Percentiles rank a stretch among this genome's conserved stretches.
These are phyloP conservation scores for Aquilaria yunnanensis DNA, from an alignment of 345 rosid species.

Conservation along the genomic window DNA sequence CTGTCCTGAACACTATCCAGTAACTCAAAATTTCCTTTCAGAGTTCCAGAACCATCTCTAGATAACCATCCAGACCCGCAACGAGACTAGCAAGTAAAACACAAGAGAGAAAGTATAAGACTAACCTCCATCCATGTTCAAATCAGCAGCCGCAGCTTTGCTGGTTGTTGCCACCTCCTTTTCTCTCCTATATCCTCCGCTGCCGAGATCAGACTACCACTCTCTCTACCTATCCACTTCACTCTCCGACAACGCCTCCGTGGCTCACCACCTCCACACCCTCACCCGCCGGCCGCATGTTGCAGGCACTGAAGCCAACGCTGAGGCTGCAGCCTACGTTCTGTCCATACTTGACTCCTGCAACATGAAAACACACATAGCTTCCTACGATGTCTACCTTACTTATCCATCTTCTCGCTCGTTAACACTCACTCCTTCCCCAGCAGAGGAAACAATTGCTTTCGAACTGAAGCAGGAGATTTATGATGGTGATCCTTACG, in stretches of 20 bases:
- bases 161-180: constrained; percentile 31
- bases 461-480: constrained; percentile 47
- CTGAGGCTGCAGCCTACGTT: constrained; percentile 58
- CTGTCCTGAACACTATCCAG: constrained; percentile 4
- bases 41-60: background rate
- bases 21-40: background rate
- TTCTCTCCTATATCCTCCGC: constrained; percentile 30
- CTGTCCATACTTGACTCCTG: constrained; percentile 43
- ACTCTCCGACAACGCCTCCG: constrained; percentile 56
- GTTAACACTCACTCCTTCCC: constrained; percentile 27
- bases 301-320: constrained; percentile 77
- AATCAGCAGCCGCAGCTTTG: constrained; percentile 24
- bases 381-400: constrained; percentile 51
- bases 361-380: constrained; percentile 30
- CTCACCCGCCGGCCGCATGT: constrained; percentile 82
- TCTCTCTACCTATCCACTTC: constrained; percentile 45
- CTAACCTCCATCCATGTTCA: constrained; percentile 23
- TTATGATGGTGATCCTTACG: constrained; percentile 58
- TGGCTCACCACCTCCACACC: constrained; percentile 49
- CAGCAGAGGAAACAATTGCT: constrained; percentile 21
- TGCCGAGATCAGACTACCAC: constrained; percentile 49
- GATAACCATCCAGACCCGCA: background rate
- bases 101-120: background rate
- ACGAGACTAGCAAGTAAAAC: background rate
- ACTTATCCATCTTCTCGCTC: constrained; percentile 71